A percentile compares a stretch with the other conserved stretches of the same genome.
Conservation (phyloP, 805 yeast species). For the Blastobotrys robertii region DNA sequence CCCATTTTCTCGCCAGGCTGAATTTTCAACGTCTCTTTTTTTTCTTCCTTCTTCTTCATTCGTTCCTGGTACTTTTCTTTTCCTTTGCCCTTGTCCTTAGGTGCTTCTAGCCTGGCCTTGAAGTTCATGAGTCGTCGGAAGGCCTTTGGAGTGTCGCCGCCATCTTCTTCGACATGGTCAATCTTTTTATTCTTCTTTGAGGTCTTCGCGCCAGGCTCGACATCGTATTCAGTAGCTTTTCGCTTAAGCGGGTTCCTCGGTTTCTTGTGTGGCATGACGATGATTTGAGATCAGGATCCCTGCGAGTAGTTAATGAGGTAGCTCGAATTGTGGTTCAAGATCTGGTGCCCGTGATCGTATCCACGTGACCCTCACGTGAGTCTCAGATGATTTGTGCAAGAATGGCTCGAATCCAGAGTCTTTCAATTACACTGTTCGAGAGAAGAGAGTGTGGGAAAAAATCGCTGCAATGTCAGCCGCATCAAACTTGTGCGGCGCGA, state of each 20-base stretch:
- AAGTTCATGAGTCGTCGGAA: conserved; percentile 24
- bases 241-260: conserved; percentile 17
- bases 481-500: conserved; percentile 3
- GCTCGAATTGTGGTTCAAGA: too few relatives aligned
- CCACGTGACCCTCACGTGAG: background rate
- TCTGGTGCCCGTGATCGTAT: too few relatives aligned
- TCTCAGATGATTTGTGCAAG: too few relatives aligned
- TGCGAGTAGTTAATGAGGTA: too few relatives aligned
- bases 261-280: conserved; percentile 17
- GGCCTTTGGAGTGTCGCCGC: conserved; percentile 28
- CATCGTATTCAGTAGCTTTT: conserved; percentile 12
- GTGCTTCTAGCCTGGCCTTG: conserved; percentile 6
- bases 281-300: too few relatives aligned
- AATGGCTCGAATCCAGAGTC: too few relatives aligned
- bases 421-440: too few relatives aligned
- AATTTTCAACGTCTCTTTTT: conserved; percentile 14
- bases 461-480: background rate
- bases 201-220: conserved; percentile 12
- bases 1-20: conserved; percentile 29
- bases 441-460: background rate
- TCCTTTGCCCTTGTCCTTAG: background rate
- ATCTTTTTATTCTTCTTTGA: conserved; percentile 10
- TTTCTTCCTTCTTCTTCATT: conserved; percentile 4
- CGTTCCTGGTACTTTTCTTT: conserved; percentile 5
- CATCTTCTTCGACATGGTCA: conserved; percentile 13